Conservation (phyloP, 352 stramenopile genomes). For the Pythium sukuiense region DNA sequence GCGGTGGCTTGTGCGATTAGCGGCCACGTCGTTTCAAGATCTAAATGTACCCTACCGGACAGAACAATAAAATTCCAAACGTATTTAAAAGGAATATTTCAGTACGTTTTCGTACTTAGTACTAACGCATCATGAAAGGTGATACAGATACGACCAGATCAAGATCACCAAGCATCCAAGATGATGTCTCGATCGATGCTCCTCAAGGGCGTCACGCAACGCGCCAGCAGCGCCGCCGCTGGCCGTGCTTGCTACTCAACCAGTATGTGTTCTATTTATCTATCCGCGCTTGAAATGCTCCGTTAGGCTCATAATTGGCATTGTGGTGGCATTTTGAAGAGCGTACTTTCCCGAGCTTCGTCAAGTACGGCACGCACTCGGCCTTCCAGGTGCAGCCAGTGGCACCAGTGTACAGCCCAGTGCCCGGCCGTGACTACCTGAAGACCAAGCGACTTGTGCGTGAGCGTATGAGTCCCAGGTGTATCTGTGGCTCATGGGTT, state of each 20-base stretch:
- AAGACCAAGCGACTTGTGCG: conserved; percentile 79
- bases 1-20: no score
- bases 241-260: conserved; percentile 6
- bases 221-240: conserved; percentile 6
- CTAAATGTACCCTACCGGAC: conserved; percentile 15
- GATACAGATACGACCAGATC: conserved; percentile 4
- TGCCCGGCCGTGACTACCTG: conserved; percentile 59
- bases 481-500: neutral
- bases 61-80: conserved; percentile 9
- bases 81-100: no score
- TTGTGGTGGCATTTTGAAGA: conserved; percentile 20
- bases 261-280: conserved; percentile 8
- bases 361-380: conserved; percentile 66
- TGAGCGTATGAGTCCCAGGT: neutral
- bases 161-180: neutral
- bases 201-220: conserved; percentile 13
- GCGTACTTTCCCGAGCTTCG: conserved; percentile 79
- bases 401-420: conserved; percentile 58
- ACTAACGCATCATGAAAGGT: conserved; percentile 5
- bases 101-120: no score
- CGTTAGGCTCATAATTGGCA: neutral
- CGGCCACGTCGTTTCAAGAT: conserved; percentile 23
- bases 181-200: conserved; percentile 16
- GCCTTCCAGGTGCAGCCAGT: conserved; percentile 75
- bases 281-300: neutral